Evolutionary conservation across 2,329 filamentous ascomycete genomes (phyloP).

Genomic region (Macrophomina phaseolina): DNA sequence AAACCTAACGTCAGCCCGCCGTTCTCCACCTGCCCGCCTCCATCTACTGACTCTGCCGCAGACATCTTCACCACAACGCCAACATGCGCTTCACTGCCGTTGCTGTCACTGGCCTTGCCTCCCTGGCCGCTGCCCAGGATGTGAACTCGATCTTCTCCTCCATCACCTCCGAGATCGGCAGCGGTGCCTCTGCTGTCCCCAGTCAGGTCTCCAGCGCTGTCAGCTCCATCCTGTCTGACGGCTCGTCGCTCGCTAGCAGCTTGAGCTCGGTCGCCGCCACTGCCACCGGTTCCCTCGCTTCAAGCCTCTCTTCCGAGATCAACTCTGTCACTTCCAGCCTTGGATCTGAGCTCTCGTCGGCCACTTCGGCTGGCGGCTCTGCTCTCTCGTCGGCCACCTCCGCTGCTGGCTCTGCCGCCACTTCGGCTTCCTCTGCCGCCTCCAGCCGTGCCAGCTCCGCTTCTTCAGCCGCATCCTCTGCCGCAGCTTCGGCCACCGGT

Average conservation of each 20-base stretch:
- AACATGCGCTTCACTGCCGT: slow-evolving; percentile 27
- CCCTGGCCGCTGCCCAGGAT: slow-evolving; percentile 22
- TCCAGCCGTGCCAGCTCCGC: slow-evolving; percentile 3
- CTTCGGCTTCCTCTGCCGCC: background rate
- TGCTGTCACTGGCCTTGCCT: slow-evolving; percentile 18
- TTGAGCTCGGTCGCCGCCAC: slow-evolving; percentile 12
- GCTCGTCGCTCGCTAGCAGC: slow-evolving; percentile 12
- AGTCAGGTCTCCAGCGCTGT: background rate
- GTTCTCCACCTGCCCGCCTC: background rate
- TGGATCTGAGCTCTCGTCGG: background rate
- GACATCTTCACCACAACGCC: slow-evolving; percentile 7
- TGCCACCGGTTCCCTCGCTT: slow-evolving; percentile 22
- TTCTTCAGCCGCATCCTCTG: background rate
- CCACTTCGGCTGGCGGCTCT: background rate
- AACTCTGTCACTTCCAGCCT: background rate
- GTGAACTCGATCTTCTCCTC: slow-evolving; percentile 13
- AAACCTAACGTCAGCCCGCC: too few relatives aligned
- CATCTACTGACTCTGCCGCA: background rate
- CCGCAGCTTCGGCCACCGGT: background rate
- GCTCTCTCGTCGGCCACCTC: slow-evolving; percentile 10
- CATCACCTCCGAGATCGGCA: slow-evolving; percentile 20
- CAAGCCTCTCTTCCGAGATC: slow-evolving; percentile 7
- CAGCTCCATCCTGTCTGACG: slow-evolving; percentile 3
- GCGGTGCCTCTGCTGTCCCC: background rate
- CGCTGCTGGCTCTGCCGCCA: background rate